Base-by-base conservation (phyloP, 1,139 yeast species). In the Yamadazyma friedrichii region DNA sequence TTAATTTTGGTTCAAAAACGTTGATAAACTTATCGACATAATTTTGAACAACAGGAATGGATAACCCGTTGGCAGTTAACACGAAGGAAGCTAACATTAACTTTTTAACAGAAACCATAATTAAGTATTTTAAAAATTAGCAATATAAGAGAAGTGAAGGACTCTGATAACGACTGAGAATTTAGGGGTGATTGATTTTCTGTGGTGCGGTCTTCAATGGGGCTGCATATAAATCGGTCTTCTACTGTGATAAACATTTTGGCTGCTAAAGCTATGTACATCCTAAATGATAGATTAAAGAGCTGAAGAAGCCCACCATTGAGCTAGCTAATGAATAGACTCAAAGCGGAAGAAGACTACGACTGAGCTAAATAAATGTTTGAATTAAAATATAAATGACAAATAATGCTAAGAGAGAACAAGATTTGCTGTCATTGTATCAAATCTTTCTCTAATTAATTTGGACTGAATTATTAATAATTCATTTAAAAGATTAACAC, bases 361-460 rank as follows among this genome's bases (percentile, higher is more conserved):
- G n/a, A n/a, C 24, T 20, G 24, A 20, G 8, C 24, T 20, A 8
- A 20, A n/a, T n/a, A 20, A 20, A 20, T 20, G 24, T 20, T n/a
- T 20, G 24, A 20, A 20, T 20, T 20, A 20, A 27, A 27, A 3
- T 27, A 25, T 6, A 25, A n/a, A n/a, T n/a, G n/a, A 25, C 9
- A 12, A 27, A 27, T n/a, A 27, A n/a, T 11, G 15, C 36, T 40
- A 73, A 31, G 86, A 77, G 15, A 85, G 77, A 33, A 85, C 69
- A 31, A 86, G 73, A 53, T 82, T 84, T 2, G 88, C 86, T 3
- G 88, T 74, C 56, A 84, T 67, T 33, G 84, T 77, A 50, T 82
- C 88, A 53, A 85, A 84, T 48, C 97, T 69, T 54, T 83, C 93
- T 46, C 84, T 80, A 26, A 82, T 73, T 46, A 89, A 63, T 41